Evolutionary conservation across 1,284 basidiomycete genomes (phyloP).

Genomic region (Microbotryum silenes-acaulis): DNA sequence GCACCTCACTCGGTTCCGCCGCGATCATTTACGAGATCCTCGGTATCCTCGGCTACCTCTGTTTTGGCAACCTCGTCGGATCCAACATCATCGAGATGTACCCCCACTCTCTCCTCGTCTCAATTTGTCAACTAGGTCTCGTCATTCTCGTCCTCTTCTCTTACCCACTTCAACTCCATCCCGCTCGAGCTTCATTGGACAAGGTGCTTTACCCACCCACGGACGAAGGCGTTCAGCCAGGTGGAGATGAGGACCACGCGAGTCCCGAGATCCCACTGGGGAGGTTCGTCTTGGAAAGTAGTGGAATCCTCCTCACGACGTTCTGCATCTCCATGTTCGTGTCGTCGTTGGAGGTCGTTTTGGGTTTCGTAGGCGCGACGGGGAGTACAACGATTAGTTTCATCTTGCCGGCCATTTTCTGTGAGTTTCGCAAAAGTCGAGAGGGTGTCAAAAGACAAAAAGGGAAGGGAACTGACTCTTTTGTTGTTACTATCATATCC

Average conservation of each 20-base stretch:
- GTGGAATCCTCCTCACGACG: slow-evolving; percentile 54
- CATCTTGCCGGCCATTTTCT: slow-evolving; percentile 79
- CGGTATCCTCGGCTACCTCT: slow-evolving; percentile 81
- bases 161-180: slow-evolving; percentile 87
- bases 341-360: slow-evolving; percentile 65
- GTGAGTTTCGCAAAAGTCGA: slow-evolving; percentile 44
- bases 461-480: background rate
- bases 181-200: slow-evolving; percentile 85
- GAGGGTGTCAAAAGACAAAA: background rate
- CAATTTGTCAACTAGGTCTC: slow-evolving; percentile 86
- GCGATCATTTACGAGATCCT: slow-evolving; percentile 59
- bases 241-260: slow-evolving; percentile 35
- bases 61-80: slow-evolving; percentile 84
- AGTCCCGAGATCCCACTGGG: slow-evolving; percentile 46
- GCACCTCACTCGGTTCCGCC: slow-evolving; percentile 65
- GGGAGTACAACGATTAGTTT: slow-evolving; percentile 95
- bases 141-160: slow-evolving; percentile 73
- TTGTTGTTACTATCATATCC: background rate
- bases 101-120: slow-evolving; percentile 85
- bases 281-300: slow-evolving; percentile 65
- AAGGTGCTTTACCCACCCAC: slow-evolving; percentile 58
- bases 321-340: slow-evolving; percentile 76
- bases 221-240: slow-evolving; percentile 18
- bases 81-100: slow-evolving; percentile 83
- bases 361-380: slow-evolving; percentile 93